Conservation (phyloP, 306 rosid species). For the Parietaria judaica region DNA sequence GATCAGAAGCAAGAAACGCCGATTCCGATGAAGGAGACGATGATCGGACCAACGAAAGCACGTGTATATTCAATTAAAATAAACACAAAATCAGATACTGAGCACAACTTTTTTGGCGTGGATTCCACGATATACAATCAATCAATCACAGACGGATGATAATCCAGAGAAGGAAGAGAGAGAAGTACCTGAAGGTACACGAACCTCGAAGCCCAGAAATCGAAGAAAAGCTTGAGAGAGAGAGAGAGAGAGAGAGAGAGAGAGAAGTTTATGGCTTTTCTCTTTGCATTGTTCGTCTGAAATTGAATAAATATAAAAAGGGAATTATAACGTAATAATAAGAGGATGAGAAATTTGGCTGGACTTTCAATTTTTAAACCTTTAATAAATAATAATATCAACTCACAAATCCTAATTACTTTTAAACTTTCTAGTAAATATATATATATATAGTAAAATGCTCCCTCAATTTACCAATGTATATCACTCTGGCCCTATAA, state of each 20-base stretch:
- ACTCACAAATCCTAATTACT: neutral
- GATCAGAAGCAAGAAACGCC: constrained; percentile 13
- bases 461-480: too few species aligned
- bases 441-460: neutral
- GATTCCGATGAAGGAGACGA: constrained; percentile 16
- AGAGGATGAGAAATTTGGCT: constrained; percentile 31
- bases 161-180: neutral
- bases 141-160: too few species aligned
- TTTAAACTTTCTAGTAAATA: neutral
- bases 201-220: constrained; percentile 15
- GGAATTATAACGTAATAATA: neutral
- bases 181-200: constrained; percentile 27
- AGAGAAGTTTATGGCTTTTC: constrained; percentile 7
- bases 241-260: constrained; percentile 6
- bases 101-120: too few species aligned
- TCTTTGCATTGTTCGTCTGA: too few species aligned
- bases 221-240: constrained; percentile 14
- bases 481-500: too few species aligned
- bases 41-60: constrained; percentile 13
- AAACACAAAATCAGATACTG: neutral
- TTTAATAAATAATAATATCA: too few species aligned
- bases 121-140: too few species aligned
- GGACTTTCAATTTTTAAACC: constrained; percentile 24
- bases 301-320: neutral
- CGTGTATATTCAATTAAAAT: neutral